Evolutionary conservation across 108 stramenopile genomes (phyloP).

Genomic region (Cyclostephanos tholiformis): DNA sequence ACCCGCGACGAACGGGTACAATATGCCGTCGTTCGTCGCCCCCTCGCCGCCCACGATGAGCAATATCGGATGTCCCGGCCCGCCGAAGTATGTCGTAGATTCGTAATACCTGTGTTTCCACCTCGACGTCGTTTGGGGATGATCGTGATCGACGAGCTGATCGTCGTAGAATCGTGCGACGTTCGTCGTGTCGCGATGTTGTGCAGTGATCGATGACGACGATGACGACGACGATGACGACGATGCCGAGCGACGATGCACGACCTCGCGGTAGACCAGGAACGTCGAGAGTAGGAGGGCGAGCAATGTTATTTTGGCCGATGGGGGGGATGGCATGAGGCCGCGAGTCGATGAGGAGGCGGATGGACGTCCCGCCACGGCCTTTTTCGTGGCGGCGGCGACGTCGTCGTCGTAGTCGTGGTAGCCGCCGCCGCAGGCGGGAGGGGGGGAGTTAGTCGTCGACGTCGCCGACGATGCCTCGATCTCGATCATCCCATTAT

Average conservation of each 20-base stretch:
- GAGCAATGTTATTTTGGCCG: no score
- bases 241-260: no score
- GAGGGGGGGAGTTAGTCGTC: no score
- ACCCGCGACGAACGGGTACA: constrained; percentile 70
- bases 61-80: constrained; percentile 75
- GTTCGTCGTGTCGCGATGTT: neutral
- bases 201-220: neutral
- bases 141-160: constrained; percentile 61
- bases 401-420: neutral
- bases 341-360: no score
- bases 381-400: no score
- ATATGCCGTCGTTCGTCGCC: constrained; percentile 51
- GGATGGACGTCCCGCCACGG: no score
- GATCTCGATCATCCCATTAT: neutral
- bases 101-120: constrained; percentile 77
- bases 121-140: constrained; percentile 24
- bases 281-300: no score
- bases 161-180: constrained; percentile 48
- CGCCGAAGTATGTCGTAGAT: constrained; percentile 46
- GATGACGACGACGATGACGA: neutral
- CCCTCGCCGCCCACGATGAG: constrained; percentile 80
- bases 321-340: no score
- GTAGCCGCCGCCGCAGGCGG: no score
- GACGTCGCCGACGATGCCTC: neutral
- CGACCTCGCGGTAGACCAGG: no score